Base-by-base conservation (phyloP, 2,329 filamentous ascomycete genomes). In the Alternaria triticimaculans region DNA sequence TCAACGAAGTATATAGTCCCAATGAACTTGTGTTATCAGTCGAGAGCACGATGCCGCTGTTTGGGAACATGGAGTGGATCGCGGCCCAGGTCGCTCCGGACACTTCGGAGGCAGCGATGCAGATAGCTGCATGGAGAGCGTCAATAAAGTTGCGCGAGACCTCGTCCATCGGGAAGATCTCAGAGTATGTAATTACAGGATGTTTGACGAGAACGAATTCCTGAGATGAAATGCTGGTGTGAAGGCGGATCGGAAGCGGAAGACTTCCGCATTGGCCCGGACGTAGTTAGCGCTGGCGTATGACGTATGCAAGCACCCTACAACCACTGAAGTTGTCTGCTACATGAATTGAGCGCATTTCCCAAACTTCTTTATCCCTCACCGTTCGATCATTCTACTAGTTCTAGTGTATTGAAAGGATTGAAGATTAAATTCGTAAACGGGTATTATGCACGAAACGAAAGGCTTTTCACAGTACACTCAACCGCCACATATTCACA, bases 1-100 rank as follows among this genome's bases (percentile, higher is more conserved):
- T 41, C 0, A 0, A 3, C 3, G 37, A 18, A 41, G 5, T 41
- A 4, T 18, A 3, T 6, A 18, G 3, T 41, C 0, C 2, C 43
- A 1, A 45, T 21, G 20, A 6, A 21, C 18, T 45, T 3, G 0
- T 21, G 2, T 21, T 14, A 45, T 21, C 11, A 21, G 0, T 0
- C 0, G 8, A 45, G 3, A 45, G 43, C 11, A 51, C 7, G n/a
- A 21, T 14, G 18, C 18, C 26, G 12, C 26, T 30, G 11, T 51
- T 18, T 33, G 3, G 3, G 25, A 2, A 33, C 7, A 33, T 37
- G 20, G 1, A 21, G 11, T 2, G 26, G 14, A 51, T 45, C 9
- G 14, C 14, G 14, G 14, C 10, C 23, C 4, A 12, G 23, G 9
- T 37, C 2, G 49, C 12, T n/a, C 5, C 0, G 14, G 18, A 15